phyloP scores from a whole-genome alignment of 2,329 filamentous ascomycete genomes.

The Sporothrix luriei region DNA sequence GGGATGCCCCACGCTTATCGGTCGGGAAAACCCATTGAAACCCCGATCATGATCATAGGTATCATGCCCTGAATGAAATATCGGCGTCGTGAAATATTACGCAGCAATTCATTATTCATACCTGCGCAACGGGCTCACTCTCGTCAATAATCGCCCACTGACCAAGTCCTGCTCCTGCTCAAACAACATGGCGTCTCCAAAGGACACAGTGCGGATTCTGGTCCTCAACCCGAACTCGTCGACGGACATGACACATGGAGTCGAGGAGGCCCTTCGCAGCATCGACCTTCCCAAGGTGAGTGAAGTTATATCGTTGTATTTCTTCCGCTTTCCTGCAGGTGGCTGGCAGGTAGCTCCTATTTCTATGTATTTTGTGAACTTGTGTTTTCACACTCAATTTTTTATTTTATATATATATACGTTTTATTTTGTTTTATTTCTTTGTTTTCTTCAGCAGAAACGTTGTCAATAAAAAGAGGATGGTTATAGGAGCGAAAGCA shows the following conservation, averaged over 20 bases:
- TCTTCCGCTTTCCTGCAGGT: neutral
- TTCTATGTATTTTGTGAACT: neutral
- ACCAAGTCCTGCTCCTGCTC: neutral
- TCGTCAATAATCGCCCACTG: neutral
- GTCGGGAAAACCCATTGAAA: neutral
- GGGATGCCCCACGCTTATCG: constrained; percentile 14
- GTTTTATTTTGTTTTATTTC: neutral
- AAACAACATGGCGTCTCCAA: constrained; percentile 10
- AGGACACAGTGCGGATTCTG: constrained; percentile 54
- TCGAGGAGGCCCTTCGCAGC: constrained; percentile 55
- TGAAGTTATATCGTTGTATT: neutral
- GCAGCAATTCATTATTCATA: neutral
- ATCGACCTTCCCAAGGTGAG: constrained; percentile 47
- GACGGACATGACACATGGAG: constrained; percentile 67
- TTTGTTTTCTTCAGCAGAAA: neutral
- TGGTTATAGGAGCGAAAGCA: too few species aligned
- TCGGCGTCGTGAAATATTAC: neutral
- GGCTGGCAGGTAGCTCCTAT: neutral
- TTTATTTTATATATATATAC: too few species aligned
- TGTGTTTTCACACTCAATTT: neutral
- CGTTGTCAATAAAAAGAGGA: too few species aligned
- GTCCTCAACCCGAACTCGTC: constrained; percentile 82
- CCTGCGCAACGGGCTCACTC: neutral
- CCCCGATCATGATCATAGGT: neutral
- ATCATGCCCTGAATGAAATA: too few species aligned